Conservation (phyloP, 495 filamentous ascomycete genomes). For the Lophiostoma macrostomum region DNA sequence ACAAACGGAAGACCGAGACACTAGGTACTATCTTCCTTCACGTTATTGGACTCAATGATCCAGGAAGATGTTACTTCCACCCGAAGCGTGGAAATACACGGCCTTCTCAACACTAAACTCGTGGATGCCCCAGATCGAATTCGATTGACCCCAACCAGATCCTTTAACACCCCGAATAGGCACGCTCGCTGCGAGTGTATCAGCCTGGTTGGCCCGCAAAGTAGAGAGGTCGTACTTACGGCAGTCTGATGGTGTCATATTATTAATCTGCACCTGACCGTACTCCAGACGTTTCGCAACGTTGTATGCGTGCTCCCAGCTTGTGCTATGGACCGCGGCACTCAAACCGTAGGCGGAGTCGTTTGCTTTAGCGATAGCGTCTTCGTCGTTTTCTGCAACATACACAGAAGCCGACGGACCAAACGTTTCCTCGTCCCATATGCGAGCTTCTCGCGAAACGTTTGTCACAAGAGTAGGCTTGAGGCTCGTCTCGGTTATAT, state of each 20-base stretch:
- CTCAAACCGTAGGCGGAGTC: conserved; percentile 42
- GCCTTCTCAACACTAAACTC: conserved; percentile 86
- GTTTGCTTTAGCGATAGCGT: conserved; percentile 40
- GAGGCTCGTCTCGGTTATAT: conserved; percentile 54
- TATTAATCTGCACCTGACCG: conserved; percentile 34
- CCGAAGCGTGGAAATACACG: conserved; percentile 69
- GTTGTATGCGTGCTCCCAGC: conserved; percentile 35
- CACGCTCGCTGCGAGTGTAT: conserved; percentile 71
- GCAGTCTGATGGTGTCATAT: conserved; percentile 4
- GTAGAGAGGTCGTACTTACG: conserved; percentile 50
- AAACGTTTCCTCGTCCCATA: conserved; percentile 78
- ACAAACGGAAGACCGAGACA: too few relatives aligned
- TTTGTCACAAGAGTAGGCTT: conserved; percentile 65
- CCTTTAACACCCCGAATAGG: conserved; percentile 85
- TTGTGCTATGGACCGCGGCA: conserved; percentile 41
- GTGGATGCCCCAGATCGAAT: conserved; percentile 51
- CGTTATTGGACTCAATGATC: too few relatives aligned
- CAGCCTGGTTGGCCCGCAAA: conserved; percentile 72
- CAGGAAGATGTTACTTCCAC: too few relatives aligned
- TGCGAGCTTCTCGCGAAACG: conserved; percentile 72
- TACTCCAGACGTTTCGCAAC: conserved; percentile 41
- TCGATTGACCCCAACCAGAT: conserved; percentile 72
- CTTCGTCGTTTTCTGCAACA: conserved; percentile 44
- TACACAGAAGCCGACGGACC: conserved; percentile 68
- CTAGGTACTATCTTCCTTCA: too few relatives aligned